phyloP scores from a whole-genome alignment of 768 basidiomycete genomes.

The Boletus pseudo-olivaceus region DNA sequence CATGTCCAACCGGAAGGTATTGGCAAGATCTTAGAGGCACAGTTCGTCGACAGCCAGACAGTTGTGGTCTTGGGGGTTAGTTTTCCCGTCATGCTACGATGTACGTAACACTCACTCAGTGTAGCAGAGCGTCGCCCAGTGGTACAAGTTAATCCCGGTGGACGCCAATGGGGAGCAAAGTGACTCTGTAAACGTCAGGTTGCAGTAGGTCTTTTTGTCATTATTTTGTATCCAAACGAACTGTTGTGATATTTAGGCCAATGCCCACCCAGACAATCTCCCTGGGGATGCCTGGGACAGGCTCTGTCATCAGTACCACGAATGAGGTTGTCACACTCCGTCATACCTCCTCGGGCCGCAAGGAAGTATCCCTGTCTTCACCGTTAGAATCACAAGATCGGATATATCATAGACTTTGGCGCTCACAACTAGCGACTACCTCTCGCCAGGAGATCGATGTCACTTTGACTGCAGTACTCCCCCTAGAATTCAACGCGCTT shows the following conservation, averaged over 20 bases:
- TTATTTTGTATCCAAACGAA: background rate
- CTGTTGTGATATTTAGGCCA: conserved; percentile 11
- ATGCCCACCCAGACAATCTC: conserved; percentile 3
- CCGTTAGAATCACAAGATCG: conserved; percentile 6
- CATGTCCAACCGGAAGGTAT: conserved; percentile 18
- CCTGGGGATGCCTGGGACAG: conserved; percentile 4
- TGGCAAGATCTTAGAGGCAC: conserved; percentile 21
- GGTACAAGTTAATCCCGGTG: conserved; percentile 19
- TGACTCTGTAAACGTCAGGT: conserved; percentile 6
- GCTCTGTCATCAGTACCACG: conserved; percentile 7
- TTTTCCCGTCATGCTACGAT: background rate
- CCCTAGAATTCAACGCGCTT: conserved; percentile 55
- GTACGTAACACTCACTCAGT: conserved; percentile 2
- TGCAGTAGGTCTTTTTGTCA: conserved; percentile 18
- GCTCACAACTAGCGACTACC: conserved; percentile 7
- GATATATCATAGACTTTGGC: conserved; percentile 18
- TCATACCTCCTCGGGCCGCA: conserved; percentile 13
- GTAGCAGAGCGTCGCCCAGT: conserved; percentile 12
- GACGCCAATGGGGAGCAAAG: conserved; percentile 7
- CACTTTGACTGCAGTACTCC: conserved; percentile 41
- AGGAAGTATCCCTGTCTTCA: conserved; percentile 18
- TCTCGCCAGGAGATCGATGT: conserved; percentile 3
- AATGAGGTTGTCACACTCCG: conserved; percentile 20
- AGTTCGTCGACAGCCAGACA: conserved; percentile 20
- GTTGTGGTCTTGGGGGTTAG: conserved; percentile 27